A percentile compares a stretch with the other conserved stretches of the same genome.
These are phyloP conservation scores for Lonicera japonica DNA, from an alignment of 129 eudicot species.

Conservation along the genomic window DNA sequence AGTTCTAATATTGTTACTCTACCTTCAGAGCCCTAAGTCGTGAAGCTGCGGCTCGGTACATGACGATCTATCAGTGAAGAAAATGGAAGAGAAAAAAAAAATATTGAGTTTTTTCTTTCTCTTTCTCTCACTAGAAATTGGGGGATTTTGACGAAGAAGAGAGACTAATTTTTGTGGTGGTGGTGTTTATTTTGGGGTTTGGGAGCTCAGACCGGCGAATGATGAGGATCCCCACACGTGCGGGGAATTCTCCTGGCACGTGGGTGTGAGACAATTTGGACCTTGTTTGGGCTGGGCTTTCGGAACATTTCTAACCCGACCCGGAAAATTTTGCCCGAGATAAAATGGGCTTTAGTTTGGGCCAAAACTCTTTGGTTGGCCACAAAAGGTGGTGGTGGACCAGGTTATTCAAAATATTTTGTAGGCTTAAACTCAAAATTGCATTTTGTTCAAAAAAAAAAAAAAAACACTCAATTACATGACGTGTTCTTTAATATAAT, in stretches of 20 bases:
- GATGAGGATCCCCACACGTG: slow-evolving; percentile 8
- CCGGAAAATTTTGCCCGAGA: not conserved
- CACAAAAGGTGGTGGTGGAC: too few relatives aligned
- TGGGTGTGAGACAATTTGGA: not conserved
- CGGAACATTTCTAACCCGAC: not conserved
- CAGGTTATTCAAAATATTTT: too few relatives aligned
- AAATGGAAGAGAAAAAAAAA: too few relatives aligned
- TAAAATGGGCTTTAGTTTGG: too few relatives aligned
- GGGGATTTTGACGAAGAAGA: not conserved
- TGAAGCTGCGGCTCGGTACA: slow-evolving; percentile 72
- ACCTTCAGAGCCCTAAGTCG: slow-evolving; percentile 78
- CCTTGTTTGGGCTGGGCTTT: not conserved
- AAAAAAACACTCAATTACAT: too few relatives aligned
- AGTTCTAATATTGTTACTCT: not conserved
- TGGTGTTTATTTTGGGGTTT: not conserved
- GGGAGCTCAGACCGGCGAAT: slow-evolving; percentile 2
- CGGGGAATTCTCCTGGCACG: not conserved
- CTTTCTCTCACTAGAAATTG: not conserved
- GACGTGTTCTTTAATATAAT: too few relatives aligned
- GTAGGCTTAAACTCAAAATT: too few relatives aligned
- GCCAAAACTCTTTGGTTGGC: too few relatives aligned
- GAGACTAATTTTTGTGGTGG: not conserved
- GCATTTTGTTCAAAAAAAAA: too few relatives aligned
- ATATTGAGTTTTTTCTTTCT: not conserved
- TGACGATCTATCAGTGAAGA: slow-evolving; percentile 16